Base-by-base conservation (phyloP, 495 filamentous ascomycete genomes). In the Hypoxylon subgilvum region DNA sequence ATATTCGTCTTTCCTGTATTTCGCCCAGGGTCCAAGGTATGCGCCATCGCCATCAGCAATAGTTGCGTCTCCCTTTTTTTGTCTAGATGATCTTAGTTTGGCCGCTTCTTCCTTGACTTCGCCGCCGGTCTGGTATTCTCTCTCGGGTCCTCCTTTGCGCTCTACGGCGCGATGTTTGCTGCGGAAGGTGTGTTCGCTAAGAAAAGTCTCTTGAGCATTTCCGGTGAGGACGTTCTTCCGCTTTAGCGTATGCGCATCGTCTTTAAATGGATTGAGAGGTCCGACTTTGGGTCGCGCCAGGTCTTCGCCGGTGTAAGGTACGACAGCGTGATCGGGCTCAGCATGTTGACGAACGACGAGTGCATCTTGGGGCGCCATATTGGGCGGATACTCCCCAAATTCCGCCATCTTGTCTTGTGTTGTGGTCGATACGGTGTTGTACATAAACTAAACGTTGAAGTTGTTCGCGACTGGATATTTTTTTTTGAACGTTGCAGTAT, bases 1-100 rank as follows among this genome's bases (percentile, higher is more conserved):
- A 57, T 88, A 90, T 52, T 84, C 76, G 30, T 79, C 72, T 27
- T 65, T 67, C 54, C 88, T 83, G 61, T 94, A 97, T 69, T 81
- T 84, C 22, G 95, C 94, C 95, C 95, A 99, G 0, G 94, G 95
- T 1, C 94, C 95, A 22, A 92, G 80, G 71, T 97, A 97, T 19
- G 91, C 86, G 30, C 86, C 86, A 4, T 89, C 86, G 0, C 94
- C 94, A 59, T 96, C 90, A 0, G 92, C 85, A 30, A 96, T 78
- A 46, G 86, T 85, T 22, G 89, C 78, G 69, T 93, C 87, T 6
- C 94, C 94, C 71, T 90, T 96, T 60, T 75, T 83, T 72, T 96
- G 90, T 27, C 94, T 78, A 64, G 88, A 89, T 25, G 83, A 74
- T 12, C 86, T 77, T 59, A 90, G 73, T 28, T 80, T 79, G 25